These are phyloP conservation scores for Gnomoniopsis sp. DNA, from an alignment of 2,329 filamentous ascomycete genomes.

Conservation along the genomic window DNA sequence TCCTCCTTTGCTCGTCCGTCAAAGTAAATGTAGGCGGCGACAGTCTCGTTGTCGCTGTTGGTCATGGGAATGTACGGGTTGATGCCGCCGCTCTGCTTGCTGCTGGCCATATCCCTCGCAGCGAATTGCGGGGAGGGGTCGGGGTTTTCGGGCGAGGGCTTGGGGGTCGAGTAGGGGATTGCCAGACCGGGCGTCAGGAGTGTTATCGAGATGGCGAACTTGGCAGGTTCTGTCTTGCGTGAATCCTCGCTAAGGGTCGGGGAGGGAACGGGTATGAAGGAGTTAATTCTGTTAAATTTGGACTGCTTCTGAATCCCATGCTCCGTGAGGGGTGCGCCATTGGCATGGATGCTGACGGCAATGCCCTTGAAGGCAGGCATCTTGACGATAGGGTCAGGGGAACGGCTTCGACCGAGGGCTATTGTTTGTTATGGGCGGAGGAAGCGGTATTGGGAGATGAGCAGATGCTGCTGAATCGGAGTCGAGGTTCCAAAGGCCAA, in stretches of 20 bases:
- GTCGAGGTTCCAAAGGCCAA: neutral
- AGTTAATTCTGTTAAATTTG: constrained; percentile 86
- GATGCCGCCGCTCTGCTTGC: constrained; percentile 53
- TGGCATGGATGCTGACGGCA: constrained; percentile 91
- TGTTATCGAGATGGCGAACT: constrained; percentile 97
- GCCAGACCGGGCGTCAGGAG: constrained; percentile 83
- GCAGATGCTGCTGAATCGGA: neutral
- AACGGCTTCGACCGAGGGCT: neutral
- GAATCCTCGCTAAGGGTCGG: constrained; percentile 70
- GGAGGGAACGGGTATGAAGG: constrained; percentile 93
- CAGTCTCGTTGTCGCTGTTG: constrained; percentile 90
- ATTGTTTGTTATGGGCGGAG: neutral
- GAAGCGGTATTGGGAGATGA: neutral
- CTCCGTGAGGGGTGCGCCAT: constrained; percentile 78
- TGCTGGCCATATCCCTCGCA: constrained; percentile 60
- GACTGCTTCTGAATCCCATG: constrained; percentile 94
- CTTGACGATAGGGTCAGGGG: constrained; percentile 28
- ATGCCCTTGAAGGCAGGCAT: constrained; percentile 99
- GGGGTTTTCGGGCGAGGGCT: constrained; percentile 71
- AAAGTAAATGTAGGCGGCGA: constrained; percentile 98
- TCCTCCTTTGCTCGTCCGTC: constrained; percentile 94
- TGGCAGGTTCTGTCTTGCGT: constrained; percentile 84
- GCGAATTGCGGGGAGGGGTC: constrained; percentile 80
- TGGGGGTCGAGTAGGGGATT: constrained; percentile 90
- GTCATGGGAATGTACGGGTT: constrained; percentile 90